Base-by-base conservation (phyloP, 2,329 filamentous ascomycete species). In the Pseudodiploospora longispora region DNA sequence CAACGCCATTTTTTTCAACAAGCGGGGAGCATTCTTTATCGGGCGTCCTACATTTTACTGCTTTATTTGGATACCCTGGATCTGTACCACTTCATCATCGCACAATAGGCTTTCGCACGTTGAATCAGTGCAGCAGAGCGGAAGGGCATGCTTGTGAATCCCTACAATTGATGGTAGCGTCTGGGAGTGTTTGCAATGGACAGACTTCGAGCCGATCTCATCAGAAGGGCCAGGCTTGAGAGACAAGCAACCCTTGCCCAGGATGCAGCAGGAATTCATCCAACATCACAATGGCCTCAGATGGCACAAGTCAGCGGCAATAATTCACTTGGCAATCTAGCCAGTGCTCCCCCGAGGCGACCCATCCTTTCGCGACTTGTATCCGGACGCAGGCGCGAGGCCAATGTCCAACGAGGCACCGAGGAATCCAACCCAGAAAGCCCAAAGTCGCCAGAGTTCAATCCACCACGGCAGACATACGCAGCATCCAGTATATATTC, bases 361-460 rank as follows among this genome's bases (percentile, higher is more conserved):
- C 42, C 47, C 29, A 44, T 47, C 10, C 35, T 59, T 19, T 52
- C 54, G 6, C 44, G 44, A 37, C 29, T 47, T 10, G 28, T 58
- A 6, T 46, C 52, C 12, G 48, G 46, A 34, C 50, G 55, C 6
- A 48, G 50, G 33, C 48, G 52, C 35, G 49, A 50, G 31, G 42
- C 40, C 19, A 19, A 31, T 12, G 28, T 9, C 28, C 30, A 12
- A 19, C 4, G 10, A n/a, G 45, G 37, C 43, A 51, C 58, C 27
- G 61, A 60, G 28, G 47, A 38, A 27, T 41, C 28, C 27, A 46
- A 10, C 30, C 55, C 12, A 10, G 63, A 69, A 38, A 71, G 66
- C 19, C 71, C 72, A 31, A 78, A 78, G 53, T 68, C 70, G 2
- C 69, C 72, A 3, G 60, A 62, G 3, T 65, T 69, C 10, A 56